Percentiles rank a stretch among this genome's conserved stretches.
Conservation (phyloP, 805 yeast species). For the Candida sanyiensis region DNA sequence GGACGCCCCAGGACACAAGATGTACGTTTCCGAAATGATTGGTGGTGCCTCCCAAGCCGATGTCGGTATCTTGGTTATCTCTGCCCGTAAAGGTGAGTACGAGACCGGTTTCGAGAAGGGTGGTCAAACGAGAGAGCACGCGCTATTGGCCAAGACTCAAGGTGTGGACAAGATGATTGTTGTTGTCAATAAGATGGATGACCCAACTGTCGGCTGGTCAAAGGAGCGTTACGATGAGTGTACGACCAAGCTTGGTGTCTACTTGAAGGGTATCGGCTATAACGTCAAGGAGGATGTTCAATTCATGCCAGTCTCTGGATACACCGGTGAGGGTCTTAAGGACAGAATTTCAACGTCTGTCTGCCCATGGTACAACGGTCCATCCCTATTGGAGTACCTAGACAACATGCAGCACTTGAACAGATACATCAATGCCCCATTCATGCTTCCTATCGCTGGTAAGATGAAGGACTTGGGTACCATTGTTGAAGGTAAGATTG, state of each 20-base stretch:
- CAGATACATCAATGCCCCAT: constrained; percentile 89
- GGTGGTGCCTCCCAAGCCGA: constrained; percentile 99
- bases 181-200: constrained; percentile 98
- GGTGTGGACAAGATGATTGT: constrained; percentile 94
- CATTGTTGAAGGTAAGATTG: constrained; percentile 96
- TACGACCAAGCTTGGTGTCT: constrained; percentile 69
- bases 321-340: constrained; percentile 93
- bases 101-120: constrained; percentile 99
- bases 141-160: constrained; percentile 93
- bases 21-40: constrained; percentile 98
- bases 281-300: constrained; percentile 73
- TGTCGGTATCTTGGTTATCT: constrained; percentile 93
- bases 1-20: constrained; percentile 99
- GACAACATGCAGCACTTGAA: constrained; percentile 76
- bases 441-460: constrained; percentile 92
- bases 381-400: constrained; percentile 83
- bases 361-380: constrained; percentile 95
- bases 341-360: constrained; percentile 65
- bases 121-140: constrained; percentile 98
- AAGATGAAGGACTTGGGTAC: constrained; percentile 97
- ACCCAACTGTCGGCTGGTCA: constrained; percentile 94
- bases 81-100: constrained; percentile 98
- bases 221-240: constrained; percentile 95
- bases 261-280: constrained; percentile 87
- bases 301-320: constrained; percentile 98